These are phyloP conservation scores for Tephrocybe rancida DNA, from an alignment of 768 basidiomycete species.

Conservation along the genomic window DNA sequence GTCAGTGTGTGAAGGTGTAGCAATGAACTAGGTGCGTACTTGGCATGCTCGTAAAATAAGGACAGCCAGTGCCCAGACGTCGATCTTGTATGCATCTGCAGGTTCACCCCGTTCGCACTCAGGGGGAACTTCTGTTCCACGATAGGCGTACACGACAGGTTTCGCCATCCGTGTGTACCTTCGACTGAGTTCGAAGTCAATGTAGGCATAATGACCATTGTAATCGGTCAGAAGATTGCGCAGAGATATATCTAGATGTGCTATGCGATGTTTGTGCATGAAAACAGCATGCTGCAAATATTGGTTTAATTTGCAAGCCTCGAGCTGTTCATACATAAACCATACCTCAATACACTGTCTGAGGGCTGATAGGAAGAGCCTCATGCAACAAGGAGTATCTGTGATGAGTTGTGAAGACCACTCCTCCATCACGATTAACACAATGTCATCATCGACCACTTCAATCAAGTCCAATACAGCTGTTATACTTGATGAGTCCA, in stretches of 20 bases:
- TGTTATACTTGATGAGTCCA: constrained; percentile 27
- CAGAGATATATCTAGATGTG: constrained; percentile 73
- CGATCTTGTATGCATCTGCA: constrained; percentile 67
- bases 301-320: background rate
- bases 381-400: constrained; percentile 51
- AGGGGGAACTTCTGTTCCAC: constrained; percentile 71
- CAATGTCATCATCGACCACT: constrained; percentile 49
- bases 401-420: constrained; percentile 70
- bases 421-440: constrained; percentile 80
- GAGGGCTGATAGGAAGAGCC: constrained; percentile 55
- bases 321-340: background rate
- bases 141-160: constrained; percentile 43
- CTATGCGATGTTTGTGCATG: constrained; percentile 67
- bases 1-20: constrained; percentile 1
- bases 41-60: constrained; percentile 67
- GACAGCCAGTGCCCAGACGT: constrained; percentile 73
- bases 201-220: constrained; percentile 66
- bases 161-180: constrained; percentile 42
- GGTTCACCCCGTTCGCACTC: constrained; percentile 58
- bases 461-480: constrained; percentile 69
- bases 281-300: constrained; percentile 61
- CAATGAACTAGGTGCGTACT: constrained; percentile 35
- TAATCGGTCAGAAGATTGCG: constrained; percentile 71
- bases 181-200: constrained; percentile 73
- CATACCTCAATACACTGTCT: constrained; percentile 71